phyloP scores from a whole-genome alignment of 2,329 filamentous ascomycete genomes.

The Monilinia laxa region DNA sequence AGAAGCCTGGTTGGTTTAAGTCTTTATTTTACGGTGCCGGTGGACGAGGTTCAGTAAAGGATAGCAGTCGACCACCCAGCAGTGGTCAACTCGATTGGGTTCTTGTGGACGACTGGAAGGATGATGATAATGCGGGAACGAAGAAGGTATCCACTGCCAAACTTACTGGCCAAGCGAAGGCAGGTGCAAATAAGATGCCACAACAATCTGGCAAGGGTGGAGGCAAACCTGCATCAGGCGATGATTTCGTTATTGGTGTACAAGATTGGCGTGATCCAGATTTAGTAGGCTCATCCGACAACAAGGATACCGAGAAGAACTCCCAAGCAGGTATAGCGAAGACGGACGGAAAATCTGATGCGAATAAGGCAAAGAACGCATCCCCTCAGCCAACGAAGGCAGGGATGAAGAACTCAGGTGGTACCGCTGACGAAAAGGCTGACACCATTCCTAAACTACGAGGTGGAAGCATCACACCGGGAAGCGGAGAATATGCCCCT shows the following conservation, averaged over 20 bases:
- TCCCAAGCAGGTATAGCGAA: slow-evolving; percentile 31
- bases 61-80: slow-evolving; percentile 65
- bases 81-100: slow-evolving; percentile 77
- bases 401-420: slow-evolving; percentile 36
- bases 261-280: slow-evolving; percentile 86
- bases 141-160: slow-evolving; percentile 44
- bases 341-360: slow-evolving; percentile 36
- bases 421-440: slow-evolving; percentile 37
- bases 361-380: slow-evolving; percentile 29
- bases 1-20: slow-evolving; percentile 47
- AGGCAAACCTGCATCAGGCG: slow-evolving; percentile 41
- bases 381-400: slow-evolving; percentile 28
- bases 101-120: slow-evolving; percentile 63
- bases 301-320: slow-evolving; percentile 40
- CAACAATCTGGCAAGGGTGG: slow-evolving; percentile 28
- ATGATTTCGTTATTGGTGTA: slow-evolving; percentile 78
- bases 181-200: slow-evolving; percentile 37
- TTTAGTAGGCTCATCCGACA: slow-evolving; percentile 49
- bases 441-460: slow-evolving; percentile 45
- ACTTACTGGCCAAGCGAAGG: slow-evolving; percentile 43
- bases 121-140: slow-evolving; percentile 47
- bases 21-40: slow-evolving; percentile 45
- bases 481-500: slow-evolving; percentile 66
- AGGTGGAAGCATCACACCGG: slow-evolving; percentile 68
- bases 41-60: slow-evolving; percentile 40